Conservation (phyloP, 1,284 basidiomycete genomes). For the Trametes sp. region DNA sequence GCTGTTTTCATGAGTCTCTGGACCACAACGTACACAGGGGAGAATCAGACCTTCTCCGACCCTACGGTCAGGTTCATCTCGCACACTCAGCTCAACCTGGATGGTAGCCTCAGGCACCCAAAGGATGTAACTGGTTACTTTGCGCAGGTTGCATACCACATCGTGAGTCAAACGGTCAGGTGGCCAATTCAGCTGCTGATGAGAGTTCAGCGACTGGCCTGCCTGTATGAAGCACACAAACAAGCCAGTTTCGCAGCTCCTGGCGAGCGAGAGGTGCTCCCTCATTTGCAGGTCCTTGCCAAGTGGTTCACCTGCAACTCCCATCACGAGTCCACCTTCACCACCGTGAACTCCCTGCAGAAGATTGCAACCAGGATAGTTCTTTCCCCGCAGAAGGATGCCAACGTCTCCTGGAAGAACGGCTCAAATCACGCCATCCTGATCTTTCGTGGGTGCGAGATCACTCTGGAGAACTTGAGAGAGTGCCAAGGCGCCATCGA, state of each 20-base stretch:
- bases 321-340: constrained; percentile 1
- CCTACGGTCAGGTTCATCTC: constrained; percentile 1
- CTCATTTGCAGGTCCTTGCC: neutral
- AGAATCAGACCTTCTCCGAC: neutral
- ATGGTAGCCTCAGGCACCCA: neutral
- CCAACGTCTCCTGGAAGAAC: constrained; percentile 18
- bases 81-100: constrained; percentile 1
- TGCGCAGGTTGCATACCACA: neutral
- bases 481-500: constrained; percentile 8
- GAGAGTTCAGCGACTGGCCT: neutral
- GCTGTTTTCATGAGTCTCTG: neutral
- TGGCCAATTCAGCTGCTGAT: too few relatives aligned
- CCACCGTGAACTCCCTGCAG: constrained; percentile 3
- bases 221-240: neutral
- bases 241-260: neutral
- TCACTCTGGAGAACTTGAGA: constrained; percentile 4
- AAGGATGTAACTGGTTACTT: constrained; percentile 4
- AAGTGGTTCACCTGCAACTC: neutral
- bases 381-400: constrained; percentile 15
- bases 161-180: neutral
- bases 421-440: neutral
- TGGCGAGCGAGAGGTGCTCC: neutral
- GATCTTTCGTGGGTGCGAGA: constrained; percentile 11
- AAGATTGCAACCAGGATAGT: constrained; percentile 10
- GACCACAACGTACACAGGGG: too few relatives aligned